Conservation (phyloP, 768 basidiomycete genomes). For the Boletus sp. region DNA sequence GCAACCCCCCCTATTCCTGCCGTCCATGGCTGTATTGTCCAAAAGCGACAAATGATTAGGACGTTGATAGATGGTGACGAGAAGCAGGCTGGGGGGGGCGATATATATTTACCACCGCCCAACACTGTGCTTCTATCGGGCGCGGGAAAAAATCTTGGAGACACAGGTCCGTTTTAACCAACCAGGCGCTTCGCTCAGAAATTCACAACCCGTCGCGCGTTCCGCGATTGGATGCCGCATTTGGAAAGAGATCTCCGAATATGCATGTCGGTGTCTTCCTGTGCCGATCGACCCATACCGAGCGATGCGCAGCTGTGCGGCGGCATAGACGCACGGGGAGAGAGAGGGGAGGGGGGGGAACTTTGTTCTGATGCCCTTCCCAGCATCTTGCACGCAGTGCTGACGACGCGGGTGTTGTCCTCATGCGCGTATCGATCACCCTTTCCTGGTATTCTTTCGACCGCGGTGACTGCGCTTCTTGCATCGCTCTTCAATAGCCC, state of each 20-base stretch:
- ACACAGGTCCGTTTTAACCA: background rate
- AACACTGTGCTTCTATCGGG: background rate
- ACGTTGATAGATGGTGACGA: background rate
- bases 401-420: background rate
- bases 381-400: background rate
- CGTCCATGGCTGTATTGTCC: background rate
- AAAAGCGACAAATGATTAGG: background rate
- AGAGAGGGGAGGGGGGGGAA: too few species aligned
- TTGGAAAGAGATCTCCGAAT: background rate
- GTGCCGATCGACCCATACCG: background rate
- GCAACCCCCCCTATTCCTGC: background rate
- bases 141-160: background rate
- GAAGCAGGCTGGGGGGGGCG: background rate
- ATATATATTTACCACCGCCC: background rate
- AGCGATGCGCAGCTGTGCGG: background rate
- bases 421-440: background rate
- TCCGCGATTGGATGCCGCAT: background rate
- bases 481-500: background rate
- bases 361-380: background rate
- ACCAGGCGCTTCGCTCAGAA: background rate
- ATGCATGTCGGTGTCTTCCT: background rate
- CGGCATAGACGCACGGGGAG: background rate
- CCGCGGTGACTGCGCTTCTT: background rate
- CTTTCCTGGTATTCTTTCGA: background rate
- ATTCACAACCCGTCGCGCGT: background rate